These are phyloP conservation scores for Agapanthus africanus DNA, from an alignment of 106 monocot species.

Conservation along the genomic window DNA sequence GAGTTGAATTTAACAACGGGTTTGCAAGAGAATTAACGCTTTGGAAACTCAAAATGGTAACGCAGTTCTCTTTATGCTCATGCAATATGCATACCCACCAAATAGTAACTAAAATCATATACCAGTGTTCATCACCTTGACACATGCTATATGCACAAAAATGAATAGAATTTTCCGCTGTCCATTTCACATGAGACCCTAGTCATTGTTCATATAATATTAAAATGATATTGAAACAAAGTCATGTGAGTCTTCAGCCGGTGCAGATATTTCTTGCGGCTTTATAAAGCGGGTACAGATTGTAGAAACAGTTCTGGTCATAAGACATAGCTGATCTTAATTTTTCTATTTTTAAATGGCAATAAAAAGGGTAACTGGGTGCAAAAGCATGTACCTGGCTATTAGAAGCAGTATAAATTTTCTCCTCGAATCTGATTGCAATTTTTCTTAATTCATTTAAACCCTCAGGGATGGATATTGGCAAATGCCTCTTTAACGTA, in stretches of 20 bases:
- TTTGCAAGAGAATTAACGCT: too few relatives aligned
- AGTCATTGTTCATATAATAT: not conserved
- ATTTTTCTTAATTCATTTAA: constrained; percentile 60
- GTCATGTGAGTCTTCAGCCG: not conserved
- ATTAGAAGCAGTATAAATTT: constrained; percentile 59
- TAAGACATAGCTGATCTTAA: not conserved
- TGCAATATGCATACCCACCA: too few relatives aligned
- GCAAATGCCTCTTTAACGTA: constrained; percentile 57
- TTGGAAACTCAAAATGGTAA: too few relatives aligned
- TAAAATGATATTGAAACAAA: not conserved
- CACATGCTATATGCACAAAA: too few relatives aligned
- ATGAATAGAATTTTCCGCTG: too few relatives aligned
- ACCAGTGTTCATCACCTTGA: too few relatives aligned
- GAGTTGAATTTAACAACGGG: too few relatives aligned
- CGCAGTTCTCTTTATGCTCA: too few relatives aligned
- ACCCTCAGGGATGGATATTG: constrained; percentile 43
- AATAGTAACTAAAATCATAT: too few relatives aligned
- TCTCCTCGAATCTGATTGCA: constrained; percentile 73
- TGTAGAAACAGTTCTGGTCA: not conserved
- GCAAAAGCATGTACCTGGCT: constrained; percentile 40
- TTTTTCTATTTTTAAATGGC: too few relatives aligned
- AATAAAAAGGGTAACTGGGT: too few relatives aligned
- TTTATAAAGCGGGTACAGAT: not conserved
- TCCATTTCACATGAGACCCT: not conserved
- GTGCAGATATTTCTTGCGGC: not conserved